Evolutionary conservation across 257 asterid species (phyloP), one percentile per base, ranked within the genome.

Genomic region (Primulina tabacum): DNA sequence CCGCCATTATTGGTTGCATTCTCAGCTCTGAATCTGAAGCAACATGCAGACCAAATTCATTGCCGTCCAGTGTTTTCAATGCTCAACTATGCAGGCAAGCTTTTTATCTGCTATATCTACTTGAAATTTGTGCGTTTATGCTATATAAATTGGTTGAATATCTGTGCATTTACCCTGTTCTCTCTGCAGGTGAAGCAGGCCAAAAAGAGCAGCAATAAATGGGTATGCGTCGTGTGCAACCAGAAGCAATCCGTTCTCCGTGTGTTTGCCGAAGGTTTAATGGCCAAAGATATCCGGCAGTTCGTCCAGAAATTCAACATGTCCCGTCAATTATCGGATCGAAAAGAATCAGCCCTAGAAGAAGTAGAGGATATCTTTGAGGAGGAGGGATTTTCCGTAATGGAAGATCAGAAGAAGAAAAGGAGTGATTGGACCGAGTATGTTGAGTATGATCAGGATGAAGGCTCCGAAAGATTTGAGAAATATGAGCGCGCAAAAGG

Each of bases 221-320:
- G 99, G 99, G 80, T 14, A 73, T 93, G 99, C 81, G 96, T 85
- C 21, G 92, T 89, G 52, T 93, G 99, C 83, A 88, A 91, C 77
- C 77, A 87, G 89, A 93, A 86, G 80, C 97, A 93, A 67, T 89
- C 99, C 2, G 80, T 85, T 20, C 80, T 86, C 28, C 84, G 81
- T 68, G 92, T 89, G 37, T 89, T 82, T 43, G 85, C 92, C 7
- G 88, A 79, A 56, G 84, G 86, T 11, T 78, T 79, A 62, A 81
- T 86, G 96, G 99, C 97, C 30, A 93, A 83, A 74, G 95, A 87
- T 52, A 84, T 93, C 7, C 94, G 97, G 50, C 47, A 67, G 52
- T 86, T 90, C 82, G 96, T 93, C 65, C 99, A 93, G 86, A 86
- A 40, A 43, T 89, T 89, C 84, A 93, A 93, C 78, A 87, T 90